Conservation (phyloP, 208 protist species). For the Leishmania gerbilli region DNA sequence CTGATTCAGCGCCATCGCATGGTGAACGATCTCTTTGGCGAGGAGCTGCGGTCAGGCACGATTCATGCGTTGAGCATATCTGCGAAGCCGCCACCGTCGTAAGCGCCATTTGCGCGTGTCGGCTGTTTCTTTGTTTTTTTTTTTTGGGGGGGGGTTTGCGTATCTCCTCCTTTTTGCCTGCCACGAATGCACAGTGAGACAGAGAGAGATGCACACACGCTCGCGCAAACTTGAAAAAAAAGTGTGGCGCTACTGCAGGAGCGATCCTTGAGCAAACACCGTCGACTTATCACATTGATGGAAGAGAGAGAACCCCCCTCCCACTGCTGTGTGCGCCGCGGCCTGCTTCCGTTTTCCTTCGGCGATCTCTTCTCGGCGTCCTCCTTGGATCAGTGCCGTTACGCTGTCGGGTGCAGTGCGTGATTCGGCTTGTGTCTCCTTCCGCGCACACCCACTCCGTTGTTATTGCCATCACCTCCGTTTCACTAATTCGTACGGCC, state of each 20-base stretch:
- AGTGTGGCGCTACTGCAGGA: background rate
- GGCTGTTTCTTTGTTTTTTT: background rate
- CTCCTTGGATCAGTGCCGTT: background rate
- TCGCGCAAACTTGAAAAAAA: background rate
- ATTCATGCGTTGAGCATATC: conserved; percentile 79
- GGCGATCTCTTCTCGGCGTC: background rate
- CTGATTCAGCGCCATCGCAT: conserved; percentile 73
- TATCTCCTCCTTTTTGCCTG: background rate
- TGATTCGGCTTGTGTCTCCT: background rate
- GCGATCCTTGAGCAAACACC: background rate
- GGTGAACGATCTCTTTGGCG: conserved; percentile 74
- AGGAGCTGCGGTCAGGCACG: conserved; percentile 62
- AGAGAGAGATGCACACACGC: background rate
- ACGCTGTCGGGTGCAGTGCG: background rate
- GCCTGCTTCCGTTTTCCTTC: background rate
- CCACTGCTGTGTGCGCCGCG: background rate
- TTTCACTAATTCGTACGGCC: too few species aligned
- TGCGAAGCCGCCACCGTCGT: conserved; percentile 41
- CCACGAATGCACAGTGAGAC: background rate
- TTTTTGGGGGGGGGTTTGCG: background rate
- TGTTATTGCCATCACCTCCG: too few species aligned
- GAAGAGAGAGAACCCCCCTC: background rate
- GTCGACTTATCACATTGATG: background rate
- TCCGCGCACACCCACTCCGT: too few species aligned
- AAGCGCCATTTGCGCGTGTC: background rate